phyloP scores from a whole-genome alignment of 2,329 filamentous ascomycete genomes.

The Talaromyces sp. region DNA sequence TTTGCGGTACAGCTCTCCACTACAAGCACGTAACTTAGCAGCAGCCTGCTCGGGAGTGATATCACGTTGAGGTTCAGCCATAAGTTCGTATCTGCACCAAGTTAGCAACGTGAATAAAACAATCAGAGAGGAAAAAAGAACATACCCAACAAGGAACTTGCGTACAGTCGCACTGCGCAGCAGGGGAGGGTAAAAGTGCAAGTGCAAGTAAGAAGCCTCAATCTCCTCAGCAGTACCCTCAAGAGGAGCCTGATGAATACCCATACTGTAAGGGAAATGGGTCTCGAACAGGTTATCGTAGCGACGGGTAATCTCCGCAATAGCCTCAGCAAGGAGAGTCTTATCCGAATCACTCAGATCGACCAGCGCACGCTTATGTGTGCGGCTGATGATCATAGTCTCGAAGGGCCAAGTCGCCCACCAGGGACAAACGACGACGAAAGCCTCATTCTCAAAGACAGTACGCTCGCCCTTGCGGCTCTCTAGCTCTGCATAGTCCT shows the following conservation, averaged over 20 bases:
- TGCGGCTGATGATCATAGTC: slow-evolving; percentile 82
- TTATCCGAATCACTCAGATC: slow-evolving; percentile 76
- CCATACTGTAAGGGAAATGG: slow-evolving; percentile 95
- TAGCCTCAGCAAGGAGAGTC: slow-evolving; percentile 73
- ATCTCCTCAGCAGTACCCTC: slow-evolving; percentile 80
- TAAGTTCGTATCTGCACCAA: slow-evolving; percentile 67
- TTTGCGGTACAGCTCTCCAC: slow-evolving; percentile 82
- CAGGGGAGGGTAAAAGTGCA: slow-evolving; percentile 96
- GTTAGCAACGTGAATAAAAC: neutral
- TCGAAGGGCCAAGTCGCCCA: slow-evolving; percentile 99
- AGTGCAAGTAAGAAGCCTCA: slow-evolving; percentile 86
- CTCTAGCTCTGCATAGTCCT: slow-evolving; percentile 85
- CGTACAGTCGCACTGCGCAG: slow-evolving; percentile 89
- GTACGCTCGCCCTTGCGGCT: slow-evolving; percentile 78
- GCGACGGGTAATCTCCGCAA: slow-evolving; percentile 83
- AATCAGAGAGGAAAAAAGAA: neutral
- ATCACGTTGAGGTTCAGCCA: slow-evolving; percentile 97
- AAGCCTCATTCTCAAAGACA: slow-evolving; percentile 83
- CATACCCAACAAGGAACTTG: slow-evolving; percentile 84
- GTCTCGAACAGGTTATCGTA: slow-evolving; percentile 99
- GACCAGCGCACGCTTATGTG: slow-evolving; percentile 80
- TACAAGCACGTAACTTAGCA: slow-evolving; percentile 71
- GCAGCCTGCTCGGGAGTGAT: slow-evolving; percentile 97
- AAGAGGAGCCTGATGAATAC: slow-evolving; percentile 91
- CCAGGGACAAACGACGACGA: slow-evolving; percentile 91